These are phyloP conservation scores for Jaltomata sinuosa DNA, from an alignment of 257 asterid genomes.

Conservation along the genomic window DNA sequence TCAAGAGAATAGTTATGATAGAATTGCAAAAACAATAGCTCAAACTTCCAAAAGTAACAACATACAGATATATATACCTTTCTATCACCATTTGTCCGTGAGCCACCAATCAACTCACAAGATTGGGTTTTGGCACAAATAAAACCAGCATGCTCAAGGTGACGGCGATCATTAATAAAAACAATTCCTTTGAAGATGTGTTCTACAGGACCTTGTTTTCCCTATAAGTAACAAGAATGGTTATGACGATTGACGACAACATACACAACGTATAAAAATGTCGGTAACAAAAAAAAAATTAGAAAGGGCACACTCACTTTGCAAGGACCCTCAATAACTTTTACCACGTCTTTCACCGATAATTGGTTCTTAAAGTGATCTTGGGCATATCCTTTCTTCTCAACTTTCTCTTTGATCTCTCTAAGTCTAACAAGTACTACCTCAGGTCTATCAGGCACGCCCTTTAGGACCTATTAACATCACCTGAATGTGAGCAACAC, in stretches of 20 bases:
- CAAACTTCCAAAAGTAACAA: not conserved
- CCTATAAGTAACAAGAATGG: slow-evolving; percentile 27
- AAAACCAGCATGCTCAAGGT: slow-evolving; percentile 95
- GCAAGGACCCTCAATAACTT: slow-evolving; percentile 84
- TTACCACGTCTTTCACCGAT: slow-evolving; percentile 79
- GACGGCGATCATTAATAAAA: slow-evolving; percentile 79
- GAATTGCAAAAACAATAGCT: not conserved
- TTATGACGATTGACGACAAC: not conserved
- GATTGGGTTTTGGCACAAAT: slow-evolving; percentile 77
- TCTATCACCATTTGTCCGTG: slow-evolving; percentile 64
- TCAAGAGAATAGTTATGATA: not conserved
- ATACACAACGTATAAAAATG: not conserved
- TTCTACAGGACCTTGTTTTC: slow-evolving; percentile 86
- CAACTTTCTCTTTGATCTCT: slow-evolving; percentile 79
- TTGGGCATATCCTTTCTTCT: slow-evolving; percentile 49
- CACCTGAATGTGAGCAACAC: slow-evolving; percentile 13
- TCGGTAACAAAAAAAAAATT: not conserved
- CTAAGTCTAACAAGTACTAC: slow-evolving; percentile 81
- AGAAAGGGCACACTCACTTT: slow-evolving; percentile 34
- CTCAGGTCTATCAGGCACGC: slow-evolving; percentile 83
- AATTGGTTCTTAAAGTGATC: slow-evolving; percentile 63
- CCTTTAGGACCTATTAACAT: slow-evolving; percentile 73
- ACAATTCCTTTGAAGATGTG: slow-evolving; percentile 68
- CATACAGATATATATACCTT: slow-evolving; percentile 40
- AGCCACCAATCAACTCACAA: slow-evolving; percentile 86